Conservation (phyloP, 202 grass and related monocot genomes). For the Hordeum pubiflorum region DNA sequence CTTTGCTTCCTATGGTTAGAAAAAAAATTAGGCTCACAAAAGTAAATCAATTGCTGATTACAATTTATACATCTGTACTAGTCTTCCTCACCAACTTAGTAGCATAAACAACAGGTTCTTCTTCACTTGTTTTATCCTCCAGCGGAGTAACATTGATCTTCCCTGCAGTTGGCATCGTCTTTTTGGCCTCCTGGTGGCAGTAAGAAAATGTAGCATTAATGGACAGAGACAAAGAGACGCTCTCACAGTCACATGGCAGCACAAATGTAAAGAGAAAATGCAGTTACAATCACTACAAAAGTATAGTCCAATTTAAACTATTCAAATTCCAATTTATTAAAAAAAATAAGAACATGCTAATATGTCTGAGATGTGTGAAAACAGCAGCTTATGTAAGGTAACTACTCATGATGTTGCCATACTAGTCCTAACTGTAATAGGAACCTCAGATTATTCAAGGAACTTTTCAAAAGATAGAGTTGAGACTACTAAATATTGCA, state of each 20-base stretch:
- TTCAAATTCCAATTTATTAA: background rate
- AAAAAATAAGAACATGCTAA: background rate
- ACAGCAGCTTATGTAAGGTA: background rate
- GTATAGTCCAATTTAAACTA: background rate
- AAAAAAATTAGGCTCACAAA: background rate
- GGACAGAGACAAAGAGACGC: background rate
- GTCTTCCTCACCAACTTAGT: slow-evolving; percentile 65
- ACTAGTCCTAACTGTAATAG: background rate
- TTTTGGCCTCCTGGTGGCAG: slow-evolving; percentile 69
- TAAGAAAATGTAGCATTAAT: slow-evolving; percentile 8
- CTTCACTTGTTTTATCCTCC: slow-evolving; percentile 80
- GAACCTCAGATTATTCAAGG: background rate
- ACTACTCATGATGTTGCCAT: background rate
- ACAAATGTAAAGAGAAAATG: slow-evolving; percentile 7
- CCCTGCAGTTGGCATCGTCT: slow-evolving; percentile 49
- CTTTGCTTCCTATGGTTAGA: slow-evolving; percentile 69
- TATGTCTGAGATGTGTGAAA: background rate
- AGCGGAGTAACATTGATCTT: slow-evolving; percentile 61
- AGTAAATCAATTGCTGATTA: slow-evolving; percentile 3
- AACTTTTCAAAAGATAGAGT: background rate
- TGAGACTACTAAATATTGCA: background rate
- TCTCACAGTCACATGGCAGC: slow-evolving; percentile 4
- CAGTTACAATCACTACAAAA: background rate
- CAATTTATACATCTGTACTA: slow-evolving; percentile 16
- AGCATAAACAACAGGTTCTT: slow-evolving; percentile 75